A percentile compares a stretch with the other conserved stretches of the same genome.
phyloP scores from a whole-genome alignment of 2,329 filamentous ascomycete species.

The Colletotrichum sp. region DNA sequence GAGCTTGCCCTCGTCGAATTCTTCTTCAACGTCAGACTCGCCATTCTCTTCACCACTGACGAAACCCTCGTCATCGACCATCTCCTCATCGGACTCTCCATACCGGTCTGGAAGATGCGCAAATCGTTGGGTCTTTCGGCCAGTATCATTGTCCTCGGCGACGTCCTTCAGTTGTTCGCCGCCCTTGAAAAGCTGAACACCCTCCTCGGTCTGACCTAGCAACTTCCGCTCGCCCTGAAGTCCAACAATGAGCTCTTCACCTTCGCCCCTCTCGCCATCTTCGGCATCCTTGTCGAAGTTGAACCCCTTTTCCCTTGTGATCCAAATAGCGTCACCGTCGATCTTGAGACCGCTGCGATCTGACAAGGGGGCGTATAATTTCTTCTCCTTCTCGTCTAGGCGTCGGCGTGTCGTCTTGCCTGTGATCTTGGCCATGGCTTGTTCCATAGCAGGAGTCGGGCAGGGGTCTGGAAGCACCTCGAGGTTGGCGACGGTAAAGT shows the following conservation, averaged over 20 bases:
- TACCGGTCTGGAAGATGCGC: conserved; percentile 65
- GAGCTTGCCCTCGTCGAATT: conserved; percentile 64
- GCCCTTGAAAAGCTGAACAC: conserved; percentile 84
- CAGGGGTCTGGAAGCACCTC: conserved; percentile 93
- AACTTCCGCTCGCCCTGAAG: conserved; percentile 83
- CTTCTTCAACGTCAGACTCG: conserved; percentile 57
- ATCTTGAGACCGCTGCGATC: conserved; percentile 96
- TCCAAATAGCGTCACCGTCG: conserved; percentile 97
- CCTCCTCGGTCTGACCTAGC: conserved; percentile 81
- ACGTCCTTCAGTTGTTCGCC: conserved; percentile 71
- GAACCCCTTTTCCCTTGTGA: conserved; percentile 71
- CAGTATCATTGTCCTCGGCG: conserved; percentile 58
- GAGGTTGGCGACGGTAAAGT: conserved; percentile 82
- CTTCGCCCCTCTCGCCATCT: conserved; percentile 81
- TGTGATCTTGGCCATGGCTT: conserved; percentile 81
- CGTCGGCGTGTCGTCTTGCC: conserved; percentile 83
- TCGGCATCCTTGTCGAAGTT: conserved; percentile 76
- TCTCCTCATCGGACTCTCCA: conserved; percentile 45
- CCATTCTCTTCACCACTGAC: conserved; percentile 58
- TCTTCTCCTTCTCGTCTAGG: conserved; percentile 95
- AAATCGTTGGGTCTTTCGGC: conserved; percentile 63
- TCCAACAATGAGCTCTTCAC: conserved; percentile 92
- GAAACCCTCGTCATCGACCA: conserved; percentile 58
- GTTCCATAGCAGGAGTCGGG: conserved; percentile 89
- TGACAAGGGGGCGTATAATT: conserved; percentile 96